Percentiles rank a stretch among this genome's conserved stretches.
Evolutionary conservation across 2,329 filamentous ascomycete species (phyloP).

Genomic region (Trematosphaeria pertusa): DNA sequence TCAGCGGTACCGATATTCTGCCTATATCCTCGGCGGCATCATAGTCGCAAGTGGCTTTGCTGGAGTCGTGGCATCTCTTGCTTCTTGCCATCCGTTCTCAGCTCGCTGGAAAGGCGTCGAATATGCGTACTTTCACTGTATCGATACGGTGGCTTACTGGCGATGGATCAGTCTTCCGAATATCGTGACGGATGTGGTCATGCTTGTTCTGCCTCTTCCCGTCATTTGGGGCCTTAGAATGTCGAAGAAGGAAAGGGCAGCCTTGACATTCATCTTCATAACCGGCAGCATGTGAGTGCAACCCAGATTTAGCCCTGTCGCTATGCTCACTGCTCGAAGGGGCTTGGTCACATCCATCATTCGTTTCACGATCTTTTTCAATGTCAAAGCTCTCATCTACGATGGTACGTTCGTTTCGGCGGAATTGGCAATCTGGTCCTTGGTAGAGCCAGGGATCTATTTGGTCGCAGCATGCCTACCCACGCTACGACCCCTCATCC

Average conservation of each 20-base stretch:
- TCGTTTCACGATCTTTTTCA: conserved; percentile 6
- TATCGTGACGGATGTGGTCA: conserved; percentile 7
- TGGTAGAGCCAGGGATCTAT: too few relatives aligned
- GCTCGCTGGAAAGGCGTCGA: background rate
- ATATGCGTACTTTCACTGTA: background rate
- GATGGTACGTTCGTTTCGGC: conserved; percentile 1
- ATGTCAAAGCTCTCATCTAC: background rate
- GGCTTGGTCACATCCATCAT: conserved; percentile 5
- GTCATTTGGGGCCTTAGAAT: conserved; percentile 4
- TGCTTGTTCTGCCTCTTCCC: conserved; percentile 6
- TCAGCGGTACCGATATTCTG: background rate
- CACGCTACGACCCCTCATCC: too few relatives aligned
- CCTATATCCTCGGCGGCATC: background rate
- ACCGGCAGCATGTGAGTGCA: too few relatives aligned
- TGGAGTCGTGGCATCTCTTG: conserved; percentile 1
- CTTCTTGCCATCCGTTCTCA: conserved; percentile 2
- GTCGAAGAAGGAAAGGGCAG: too few relatives aligned
- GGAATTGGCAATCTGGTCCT: conserved; percentile 3
- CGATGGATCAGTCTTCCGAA: conserved; percentile 8
- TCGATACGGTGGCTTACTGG: background rate
- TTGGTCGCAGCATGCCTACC: too few relatives aligned
- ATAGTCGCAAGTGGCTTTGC: background rate
- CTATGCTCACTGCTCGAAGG: background rate
- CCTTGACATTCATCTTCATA: too few relatives aligned
- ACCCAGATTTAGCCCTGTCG: too few relatives aligned